A percentile compares a stretch with the other conserved stretches of the same genome.
Evolutionary conservation across 768 basidiomycete species (phyloP).

Genomic region (Rhizopogon sp.): DNA sequence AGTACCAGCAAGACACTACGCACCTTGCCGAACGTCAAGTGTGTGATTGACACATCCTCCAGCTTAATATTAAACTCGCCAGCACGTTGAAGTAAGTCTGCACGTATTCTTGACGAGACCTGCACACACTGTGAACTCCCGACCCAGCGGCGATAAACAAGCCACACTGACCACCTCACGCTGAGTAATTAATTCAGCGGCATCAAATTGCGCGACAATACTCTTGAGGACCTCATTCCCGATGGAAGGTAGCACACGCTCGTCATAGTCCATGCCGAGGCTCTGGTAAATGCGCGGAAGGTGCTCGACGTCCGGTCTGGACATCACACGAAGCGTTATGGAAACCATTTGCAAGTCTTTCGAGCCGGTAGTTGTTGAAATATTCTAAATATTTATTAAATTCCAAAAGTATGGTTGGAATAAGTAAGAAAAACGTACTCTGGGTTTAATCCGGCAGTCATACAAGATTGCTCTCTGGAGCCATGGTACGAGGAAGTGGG

Average conservation of each 20-base stretch:
- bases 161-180: constrained; percentile 79
- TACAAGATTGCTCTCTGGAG: constrained; percentile 94
- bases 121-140: constrained; percentile 20
- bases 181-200: constrained; percentile 94
- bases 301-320: constrained; percentile 84
- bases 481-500: constrained; percentile 95
- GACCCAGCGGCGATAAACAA: not conserved
- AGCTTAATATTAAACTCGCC: constrained; percentile 93
- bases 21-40: constrained; percentile 84
- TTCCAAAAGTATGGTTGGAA: not conserved
- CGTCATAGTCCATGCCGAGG: constrained; percentile 95
- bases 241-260: constrained; percentile 94
- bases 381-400: constrained; percentile 57
- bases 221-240: constrained; percentile 98
- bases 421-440: constrained; percentile 44
- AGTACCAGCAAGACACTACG: constrained; percentile 9
- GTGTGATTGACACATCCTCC: constrained; percentile 97
- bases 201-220: constrained; percentile 98
- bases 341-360: constrained; percentile 99
- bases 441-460: constrained; percentile 95
- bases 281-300: constrained; percentile 92
- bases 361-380: constrained; percentile 97
- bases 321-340: constrained; percentile 92
- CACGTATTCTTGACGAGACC: constrained; percentile 89
- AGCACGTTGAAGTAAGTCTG: constrained; percentile 88